Evolutionary conservation across 768 basidiomycete genomes (phyloP), one percentile per base, ranked within the genome.

Genomic region (Naganishia kalamii): DNA sequence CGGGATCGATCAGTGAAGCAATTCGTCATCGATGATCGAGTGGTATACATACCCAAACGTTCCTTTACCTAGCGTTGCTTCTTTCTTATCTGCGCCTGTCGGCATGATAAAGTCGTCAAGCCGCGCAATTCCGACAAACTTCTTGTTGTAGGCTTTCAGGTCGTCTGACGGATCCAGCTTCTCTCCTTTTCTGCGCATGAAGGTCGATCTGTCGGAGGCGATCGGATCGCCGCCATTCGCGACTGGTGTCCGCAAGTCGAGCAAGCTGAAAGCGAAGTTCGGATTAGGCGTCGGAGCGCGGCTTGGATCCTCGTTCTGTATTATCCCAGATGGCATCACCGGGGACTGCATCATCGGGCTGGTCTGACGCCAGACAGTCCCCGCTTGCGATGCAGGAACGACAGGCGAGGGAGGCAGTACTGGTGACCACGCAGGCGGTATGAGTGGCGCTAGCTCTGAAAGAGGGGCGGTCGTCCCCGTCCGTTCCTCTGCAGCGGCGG

Each of bases 11-110:
- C n/a, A n/a, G n/a, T n/a, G n/a, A n/a, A n/a, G n/a, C n/a, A n/a
- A n/a, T n/a, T n/a, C n/a, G n/a, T n/a, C n/a, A n/a, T n/a, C n/a
- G n/a, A n/a, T n/a, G n/a, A n/a, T n/a, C n/a, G n/a, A n/a, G n/a
- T 17, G 13, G 4, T 21, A 35, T 19, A 23, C 66, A 17, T 60
- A 68, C 66, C 66, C 66, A 27, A 68, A 68, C 15, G 66, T 68
- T 13, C 66, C 66, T 41, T 63, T 68, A 10, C 66, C 66, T 7
- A 68, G 47, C 10, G 62, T 60, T 21, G 62, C 66, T 8, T 68
- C 66, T 27, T 52, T 60, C 25, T 41, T 54, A 25, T 64, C 64
- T 6, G 23, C 23, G 8, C 51, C 51, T 17, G 50, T 67, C 21
- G 60, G 51, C 30, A 62, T 46, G 17, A 29, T 33, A 32, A 51